Evolutionary conservation across 169 alveolate genomes (phyloP).

Genomic region (Plasmodium vivax): DNA sequence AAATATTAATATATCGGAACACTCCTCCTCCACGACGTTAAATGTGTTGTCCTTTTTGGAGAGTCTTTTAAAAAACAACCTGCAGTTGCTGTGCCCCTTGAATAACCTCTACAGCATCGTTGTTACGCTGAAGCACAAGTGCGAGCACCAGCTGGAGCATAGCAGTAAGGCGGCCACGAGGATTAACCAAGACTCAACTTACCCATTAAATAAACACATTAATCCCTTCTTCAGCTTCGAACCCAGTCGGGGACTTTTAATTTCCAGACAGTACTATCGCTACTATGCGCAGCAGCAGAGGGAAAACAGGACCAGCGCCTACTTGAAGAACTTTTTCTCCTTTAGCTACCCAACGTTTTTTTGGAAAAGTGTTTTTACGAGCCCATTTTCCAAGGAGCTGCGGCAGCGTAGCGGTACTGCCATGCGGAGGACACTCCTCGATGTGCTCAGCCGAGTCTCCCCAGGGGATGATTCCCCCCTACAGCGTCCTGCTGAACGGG

Average conservation of each 20-base stretch:
- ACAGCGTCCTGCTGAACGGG: background rate
- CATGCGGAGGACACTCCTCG: background rate
- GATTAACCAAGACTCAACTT: slow-evolving; percentile 13
- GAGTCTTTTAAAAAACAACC: slow-evolving; percentile 22
- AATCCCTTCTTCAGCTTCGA: slow-evolving; percentile 4
- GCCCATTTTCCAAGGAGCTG: background rate
- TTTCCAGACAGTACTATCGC: background rate
- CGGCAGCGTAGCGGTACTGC: background rate
- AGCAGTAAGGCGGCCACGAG: background rate
- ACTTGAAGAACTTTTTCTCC: slow-evolving; percentile 30
- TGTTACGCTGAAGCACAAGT: slow-evolving; percentile 44
- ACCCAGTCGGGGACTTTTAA: background rate
- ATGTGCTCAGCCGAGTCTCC: background rate
- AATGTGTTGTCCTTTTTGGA: slow-evolving; percentile 22
- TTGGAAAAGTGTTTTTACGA: background rate
- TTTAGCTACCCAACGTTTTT: slow-evolving; percentile 15
- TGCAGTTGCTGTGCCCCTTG: slow-evolving; percentile 17
- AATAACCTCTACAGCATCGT: slow-evolving; percentile 51
- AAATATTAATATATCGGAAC: slow-evolving; percentile 65
- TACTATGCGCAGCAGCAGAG: background rate
- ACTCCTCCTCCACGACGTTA: slow-evolving; percentile 22
- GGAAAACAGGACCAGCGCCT: background rate
- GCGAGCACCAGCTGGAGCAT: slow-evolving; percentile 24
- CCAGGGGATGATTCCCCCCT: background rate
- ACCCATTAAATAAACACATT: slow-evolving; percentile 22